These are phyloP conservation scores for Phalaenopsis aphrodite DNA, from an alignment of 106 monocot species.

Conservation along the genomic window DNA sequence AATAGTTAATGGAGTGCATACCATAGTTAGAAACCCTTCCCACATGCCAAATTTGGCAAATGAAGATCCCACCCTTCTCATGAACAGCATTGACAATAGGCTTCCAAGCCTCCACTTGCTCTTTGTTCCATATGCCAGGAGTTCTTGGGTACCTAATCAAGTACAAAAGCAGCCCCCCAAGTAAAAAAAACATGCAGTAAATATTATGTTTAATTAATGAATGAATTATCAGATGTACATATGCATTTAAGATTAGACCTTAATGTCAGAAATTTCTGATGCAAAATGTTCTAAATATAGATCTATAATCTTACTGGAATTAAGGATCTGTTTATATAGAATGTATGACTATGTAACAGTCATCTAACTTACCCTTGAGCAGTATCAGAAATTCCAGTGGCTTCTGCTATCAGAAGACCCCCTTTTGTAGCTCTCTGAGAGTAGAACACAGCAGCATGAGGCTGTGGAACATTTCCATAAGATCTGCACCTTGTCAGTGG, in stretches of 20 bases:
- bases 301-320: no score
- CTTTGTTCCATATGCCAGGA: constrained; percentile 46
- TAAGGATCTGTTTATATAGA: no score
- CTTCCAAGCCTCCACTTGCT: constrained; percentile 62
- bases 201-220: no score
- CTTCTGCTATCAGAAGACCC: constrained; percentile 23
- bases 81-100: constrained; percentile 53
- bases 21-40: constrained; percentile 35
- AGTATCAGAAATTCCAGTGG: constrained; percentile 30
- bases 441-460: constrained; percentile 26
- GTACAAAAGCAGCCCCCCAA: background rate
- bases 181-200: no score
- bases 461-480: constrained; percentile 22
- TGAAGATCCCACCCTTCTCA: constrained; percentile 38
- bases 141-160: constrained; percentile 17
- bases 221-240: no score
- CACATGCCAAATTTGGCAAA: constrained; percentile 46
- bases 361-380: constrained; percentile 10
- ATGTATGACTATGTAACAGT: no score
- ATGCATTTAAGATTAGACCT: no score
- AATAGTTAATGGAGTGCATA: background rate
- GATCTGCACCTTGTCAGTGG: constrained; percentile 30
- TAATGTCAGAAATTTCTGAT: no score
- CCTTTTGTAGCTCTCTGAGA: constrained; percentile 12
- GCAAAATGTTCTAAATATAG: no score